These are phyloP conservation scores for Suillus clintonianus DNA, from an alignment of 768 basidiomycete species.

Conservation along the genomic window DNA sequence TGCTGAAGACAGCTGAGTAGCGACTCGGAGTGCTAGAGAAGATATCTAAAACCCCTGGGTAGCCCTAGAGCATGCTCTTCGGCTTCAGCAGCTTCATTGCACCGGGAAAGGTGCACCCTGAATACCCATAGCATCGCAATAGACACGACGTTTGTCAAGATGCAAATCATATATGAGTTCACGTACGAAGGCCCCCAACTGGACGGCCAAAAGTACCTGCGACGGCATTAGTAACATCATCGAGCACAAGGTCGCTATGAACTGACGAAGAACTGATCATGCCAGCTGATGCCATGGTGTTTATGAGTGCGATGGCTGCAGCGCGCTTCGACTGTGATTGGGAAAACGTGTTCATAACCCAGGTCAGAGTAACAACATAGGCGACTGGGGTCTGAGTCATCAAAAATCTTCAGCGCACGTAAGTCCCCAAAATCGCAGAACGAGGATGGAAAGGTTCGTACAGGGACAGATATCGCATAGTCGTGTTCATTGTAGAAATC, in stretches of 20 bases:
- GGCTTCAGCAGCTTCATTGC: conserved; percentile 41
- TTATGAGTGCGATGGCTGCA: conserved; percentile 77
- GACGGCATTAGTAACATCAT: neutral
- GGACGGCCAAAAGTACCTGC: conserved; percentile 64
- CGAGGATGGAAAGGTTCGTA: conserved; percentile 27
- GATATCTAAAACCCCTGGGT: conserved; percentile 44
- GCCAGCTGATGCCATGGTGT: conserved; percentile 75
- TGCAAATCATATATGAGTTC: conserved; percentile 72
- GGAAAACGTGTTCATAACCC: conserved; percentile 61
- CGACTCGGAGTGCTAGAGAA: conserved; percentile 38
- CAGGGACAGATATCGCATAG: conserved; percentile 65
- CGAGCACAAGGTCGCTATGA: conserved; percentile 2
- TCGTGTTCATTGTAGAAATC: conserved; percentile 61
- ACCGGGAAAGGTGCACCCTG: conserved; percentile 39
- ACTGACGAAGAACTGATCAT: conserved; percentile 80
- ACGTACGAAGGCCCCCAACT: conserved; percentile 70
- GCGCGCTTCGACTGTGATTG: conserved; percentile 81
- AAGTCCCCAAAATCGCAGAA: neutral
- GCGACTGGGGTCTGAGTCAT: conserved; percentile 73
- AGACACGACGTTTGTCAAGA: conserved; percentile 50
- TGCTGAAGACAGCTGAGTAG: neutral
- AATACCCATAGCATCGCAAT: conserved; percentile 52
- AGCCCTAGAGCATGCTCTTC: conserved; percentile 37
- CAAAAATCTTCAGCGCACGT: conserved; percentile 53
- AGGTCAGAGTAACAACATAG: conserved; percentile 60